phyloP scores from a whole-genome alignment of 2,329 filamentous ascomycete species.

The Curvularia lunata region DNA sequence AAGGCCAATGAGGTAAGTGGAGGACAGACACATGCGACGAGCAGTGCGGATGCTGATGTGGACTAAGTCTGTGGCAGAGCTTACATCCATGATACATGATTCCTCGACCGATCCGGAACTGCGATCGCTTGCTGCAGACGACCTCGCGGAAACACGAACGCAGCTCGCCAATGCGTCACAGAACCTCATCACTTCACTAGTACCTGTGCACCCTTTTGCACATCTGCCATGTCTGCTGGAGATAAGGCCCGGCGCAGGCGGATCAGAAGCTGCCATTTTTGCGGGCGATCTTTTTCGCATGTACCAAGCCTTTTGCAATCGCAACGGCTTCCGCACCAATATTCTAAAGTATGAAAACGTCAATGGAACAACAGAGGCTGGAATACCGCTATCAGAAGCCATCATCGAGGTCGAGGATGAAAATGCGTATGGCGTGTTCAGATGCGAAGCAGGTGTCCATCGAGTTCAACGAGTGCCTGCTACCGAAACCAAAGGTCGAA shows the following conservation, averaged over 20 bases:
- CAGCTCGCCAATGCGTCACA: constrained; percentile 68
- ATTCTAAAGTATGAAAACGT: constrained; percentile 81
- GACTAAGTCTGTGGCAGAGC: constrained; percentile 65
- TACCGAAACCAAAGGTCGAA: constrained; percentile 88
- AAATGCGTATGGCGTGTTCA: constrained; percentile 80
- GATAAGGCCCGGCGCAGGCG: constrained; percentile 89
- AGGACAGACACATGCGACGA: not conserved
- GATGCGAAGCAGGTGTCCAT: constrained; percentile 92
- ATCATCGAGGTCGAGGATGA: constrained; percentile 80
- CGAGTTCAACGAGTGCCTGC: constrained; percentile 91
- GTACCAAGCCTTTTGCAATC: constrained; percentile 81
- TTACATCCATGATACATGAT: constrained; percentile 78
- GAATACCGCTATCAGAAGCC: constrained; percentile 80
- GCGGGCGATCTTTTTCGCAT: constrained; percentile 86
- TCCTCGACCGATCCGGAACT: constrained; percentile 65
- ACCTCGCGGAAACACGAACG: constrained; percentile 70
- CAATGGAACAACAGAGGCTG: constrained; percentile 66
- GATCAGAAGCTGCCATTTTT: constrained; percentile 89
- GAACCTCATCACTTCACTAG: constrained; percentile 75
- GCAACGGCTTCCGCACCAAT: constrained; percentile 68
- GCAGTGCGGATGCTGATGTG: constrained; percentile 26
- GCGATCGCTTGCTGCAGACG: constrained; percentile 66
- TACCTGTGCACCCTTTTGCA: constrained; percentile 88
- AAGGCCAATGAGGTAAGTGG: constrained; percentile 60
- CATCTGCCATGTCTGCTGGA: constrained; percentile 89